Conservation (phyloP, 208 protist genomes). For the Trypanosoma boissoni region DNA sequence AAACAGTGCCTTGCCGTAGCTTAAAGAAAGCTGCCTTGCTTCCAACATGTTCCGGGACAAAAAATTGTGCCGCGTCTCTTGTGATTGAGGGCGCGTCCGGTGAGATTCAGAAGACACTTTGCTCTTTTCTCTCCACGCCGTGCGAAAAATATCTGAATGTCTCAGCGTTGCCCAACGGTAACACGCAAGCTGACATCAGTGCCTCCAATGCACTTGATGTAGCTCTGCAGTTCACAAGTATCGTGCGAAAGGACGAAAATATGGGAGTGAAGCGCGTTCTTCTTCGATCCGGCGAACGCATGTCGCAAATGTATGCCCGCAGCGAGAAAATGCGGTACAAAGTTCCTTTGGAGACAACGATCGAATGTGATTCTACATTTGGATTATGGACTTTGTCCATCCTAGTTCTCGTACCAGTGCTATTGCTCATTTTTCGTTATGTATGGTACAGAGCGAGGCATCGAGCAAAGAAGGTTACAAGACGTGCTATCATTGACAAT, state of each 20-base stretch:
- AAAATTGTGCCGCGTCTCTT: constrained; percentile 1
- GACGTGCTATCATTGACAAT: constrained; percentile 49
- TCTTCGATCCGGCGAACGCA: neutral
- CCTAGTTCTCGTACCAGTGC: constrained; percentile 38
- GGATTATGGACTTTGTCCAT: constrained; percentile 66
- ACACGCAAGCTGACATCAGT: constrained; percentile 8
- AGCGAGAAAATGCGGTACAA: constrained; percentile 38
- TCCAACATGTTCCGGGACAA: neutral
- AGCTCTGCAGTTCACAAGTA: neutral
- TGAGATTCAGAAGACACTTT: constrained; percentile 2
- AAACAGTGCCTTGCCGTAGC: constrained; percentile 13
- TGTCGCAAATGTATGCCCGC: constrained; percentile 38
- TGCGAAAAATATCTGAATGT: constrained; percentile 1
- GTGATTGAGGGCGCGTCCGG: constrained; percentile 1
- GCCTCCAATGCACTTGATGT: constrained; percentile 15
- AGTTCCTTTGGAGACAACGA: constrained; percentile 7
- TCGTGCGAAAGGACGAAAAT: constrained; percentile 28
- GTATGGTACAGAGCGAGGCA: constrained; percentile 50
- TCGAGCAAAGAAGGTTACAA: constrained; percentile 47
- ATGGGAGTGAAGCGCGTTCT: constrained; percentile 16
- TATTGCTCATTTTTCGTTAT: constrained; percentile 50
- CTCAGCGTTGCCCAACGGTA: neutral
- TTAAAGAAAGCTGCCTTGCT: neutral
- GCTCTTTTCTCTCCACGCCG: neutral
- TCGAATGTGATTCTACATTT: constrained; percentile 32